Evolutionary conservation across 2,329 filamentous ascomycete genomes (phyloP), one percentile per base, ranked within the genome.

Genomic region (Juglanconis sp.): DNA sequence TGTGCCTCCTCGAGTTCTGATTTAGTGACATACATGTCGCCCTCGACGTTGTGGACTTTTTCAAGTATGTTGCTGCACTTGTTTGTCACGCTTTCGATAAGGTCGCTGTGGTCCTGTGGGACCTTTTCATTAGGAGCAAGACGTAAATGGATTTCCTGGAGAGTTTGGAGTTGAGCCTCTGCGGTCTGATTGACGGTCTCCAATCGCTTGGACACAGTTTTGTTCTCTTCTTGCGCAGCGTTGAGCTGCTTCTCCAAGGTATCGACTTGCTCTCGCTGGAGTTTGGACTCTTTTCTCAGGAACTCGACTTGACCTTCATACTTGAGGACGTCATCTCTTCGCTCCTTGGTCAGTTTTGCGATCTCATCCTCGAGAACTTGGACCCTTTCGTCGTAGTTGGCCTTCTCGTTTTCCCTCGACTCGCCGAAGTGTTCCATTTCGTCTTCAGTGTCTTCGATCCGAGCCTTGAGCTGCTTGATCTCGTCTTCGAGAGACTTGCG

Each of bases 361-460:
- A 96, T 76, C 67, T 96, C 90, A 15, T 83, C 78, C 68, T 92
- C 85, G 1, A 96, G 80, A 8, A 81, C 78, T 50, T 85, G 85
- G 36, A 92, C 78, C 60, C 82, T 87, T 51, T 89, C 85, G 64
- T 94, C 88, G 49, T 87, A 82, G 2, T 83, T 82, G 4, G 84
- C 85, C 68, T 87, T 90, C 68, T 95, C 90, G 66, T 96, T 88
- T 66, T 97, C 92, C 48, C 91, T 85, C 46, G 90, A 92, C 67
- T 92, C 91, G 47, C 91, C 82, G 57, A 94, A 85, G 62, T 92
- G 84, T 67, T 97, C 93, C 55, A 98, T 85, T 70, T 96, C 93
- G 68, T 97, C 93, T 74, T 99, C 95, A 5, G 90, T 83, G 67
- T 98, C 92, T 70, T 98, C 95, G 0, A 95, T 79, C 56, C 88